Evolutionary conservation across 306 rosid genomes (phyloP).

Genomic region (Rosa lucieae): DNA sequence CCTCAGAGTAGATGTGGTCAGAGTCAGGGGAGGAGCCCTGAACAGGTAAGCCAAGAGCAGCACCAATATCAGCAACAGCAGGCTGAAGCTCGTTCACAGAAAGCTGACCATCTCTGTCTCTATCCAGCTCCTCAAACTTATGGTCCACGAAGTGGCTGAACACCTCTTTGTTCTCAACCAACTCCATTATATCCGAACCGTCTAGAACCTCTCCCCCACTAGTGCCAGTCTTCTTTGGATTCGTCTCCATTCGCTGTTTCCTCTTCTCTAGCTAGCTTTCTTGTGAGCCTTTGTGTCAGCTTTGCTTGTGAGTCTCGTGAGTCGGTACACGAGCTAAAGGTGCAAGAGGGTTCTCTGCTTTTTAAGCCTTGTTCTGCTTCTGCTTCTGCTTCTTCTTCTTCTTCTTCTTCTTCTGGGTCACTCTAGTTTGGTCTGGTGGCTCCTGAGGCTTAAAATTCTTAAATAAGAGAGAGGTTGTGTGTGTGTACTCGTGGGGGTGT

Average conservation of each 20-base stretch:
- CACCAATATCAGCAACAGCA: slow-evolving; percentile 95
- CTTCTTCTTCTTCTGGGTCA: background rate
- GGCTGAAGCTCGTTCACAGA: slow-evolving; percentile 89
- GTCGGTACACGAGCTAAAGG: slow-evolving; percentile 35
- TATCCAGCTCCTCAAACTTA: slow-evolving; percentile 81
- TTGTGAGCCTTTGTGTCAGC: slow-evolving; percentile 47
- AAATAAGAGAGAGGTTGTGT: slow-evolving; percentile 1
- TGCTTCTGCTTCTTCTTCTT: background rate
- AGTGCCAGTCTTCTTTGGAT: slow-evolving; percentile 24
- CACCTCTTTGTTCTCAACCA: slow-evolving; percentile 81
- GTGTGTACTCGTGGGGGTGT: background rate
- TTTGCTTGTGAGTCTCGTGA: slow-evolving; percentile 50
- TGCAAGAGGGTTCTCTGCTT: background rate
- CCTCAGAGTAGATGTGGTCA: slow-evolving; percentile 86
- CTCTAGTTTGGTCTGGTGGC: background rate
- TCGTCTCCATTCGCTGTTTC: slow-evolving; percentile 30
- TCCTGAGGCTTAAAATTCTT: background rate
- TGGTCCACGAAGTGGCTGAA: slow-evolving; percentile 70
- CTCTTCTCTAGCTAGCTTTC: slow-evolving; percentile 22
- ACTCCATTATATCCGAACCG: slow-evolving; percentile 92
- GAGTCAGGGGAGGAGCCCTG: slow-evolving; percentile 73
- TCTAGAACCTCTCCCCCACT: slow-evolving; percentile 66
- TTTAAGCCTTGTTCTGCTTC: background rate
- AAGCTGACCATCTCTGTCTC: slow-evolving; percentile 79
- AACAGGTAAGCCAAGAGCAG: slow-evolving; percentile 92